Evolutionary conservation across 305 asterid species (phyloP).

Genomic region (Stenogyne calaminthoides): DNA sequence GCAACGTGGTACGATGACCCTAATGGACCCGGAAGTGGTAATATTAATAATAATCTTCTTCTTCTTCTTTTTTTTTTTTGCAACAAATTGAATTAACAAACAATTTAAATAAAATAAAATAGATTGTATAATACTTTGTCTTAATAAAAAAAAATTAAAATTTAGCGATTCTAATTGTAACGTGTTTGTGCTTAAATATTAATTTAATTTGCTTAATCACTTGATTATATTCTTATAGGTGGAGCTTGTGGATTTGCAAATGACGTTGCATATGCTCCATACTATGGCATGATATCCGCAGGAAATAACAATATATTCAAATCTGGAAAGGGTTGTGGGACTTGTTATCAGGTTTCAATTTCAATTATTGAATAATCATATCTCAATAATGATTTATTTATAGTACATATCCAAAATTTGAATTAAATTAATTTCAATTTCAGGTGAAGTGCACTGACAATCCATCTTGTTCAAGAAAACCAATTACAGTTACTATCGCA

Average conservation of each 20-base stretch:
- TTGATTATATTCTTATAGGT: slow-evolving; percentile 19
- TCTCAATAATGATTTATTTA: too few species aligned
- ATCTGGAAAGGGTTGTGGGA: slow-evolving; percentile 45
- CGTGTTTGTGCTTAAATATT: too few species aligned
- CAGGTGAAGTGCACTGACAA: slow-evolving; percentile 58
- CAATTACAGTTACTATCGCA: slow-evolving; percentile 58
- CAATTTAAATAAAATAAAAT: too few species aligned
- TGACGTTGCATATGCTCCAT: slow-evolving; percentile 33
- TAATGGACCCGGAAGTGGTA: slow-evolving; percentile 26
- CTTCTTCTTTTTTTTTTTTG: too few species aligned
- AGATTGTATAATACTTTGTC: too few species aligned
- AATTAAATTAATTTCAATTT: neutral
- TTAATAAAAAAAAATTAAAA: too few species aligned
- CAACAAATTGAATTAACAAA: neutral
- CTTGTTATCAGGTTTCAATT: slow-evolving; percentile 38
- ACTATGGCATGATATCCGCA: slow-evolving; percentile 36
- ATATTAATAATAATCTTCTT: too few species aligned
- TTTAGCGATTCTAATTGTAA: too few species aligned
- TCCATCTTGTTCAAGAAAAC: slow-evolving; percentile 51
- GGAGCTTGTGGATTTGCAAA: slow-evolving; percentile 46
- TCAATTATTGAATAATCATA: too few species aligned
- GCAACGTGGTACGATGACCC: slow-evolving; percentile 30
- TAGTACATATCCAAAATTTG: too few species aligned
- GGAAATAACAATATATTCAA: slow-evolving; percentile 33
- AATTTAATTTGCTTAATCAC: too few species aligned